Evolutionary conservation across 208 protist species (phyloP).

Genomic region (Acanthamoeba lenticulata): DNA sequence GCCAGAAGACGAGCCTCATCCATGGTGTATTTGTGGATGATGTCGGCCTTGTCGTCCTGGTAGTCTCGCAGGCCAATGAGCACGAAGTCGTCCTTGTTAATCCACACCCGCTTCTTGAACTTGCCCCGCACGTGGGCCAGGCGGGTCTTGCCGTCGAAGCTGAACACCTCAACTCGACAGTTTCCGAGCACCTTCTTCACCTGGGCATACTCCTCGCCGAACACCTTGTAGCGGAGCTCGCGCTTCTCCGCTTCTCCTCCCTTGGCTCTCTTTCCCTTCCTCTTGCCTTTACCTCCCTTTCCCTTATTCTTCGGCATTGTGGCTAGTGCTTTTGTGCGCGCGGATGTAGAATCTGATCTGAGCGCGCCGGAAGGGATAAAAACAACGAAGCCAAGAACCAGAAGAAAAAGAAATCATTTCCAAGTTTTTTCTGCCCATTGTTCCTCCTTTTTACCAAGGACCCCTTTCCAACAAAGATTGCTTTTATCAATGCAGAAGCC

Average conservation of each 20-base stretch:
- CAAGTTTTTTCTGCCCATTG: neutral
- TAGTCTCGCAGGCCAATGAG: conserved; percentile 47
- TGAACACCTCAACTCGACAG: conserved; percentile 5
- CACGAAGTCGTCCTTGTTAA: conserved; percentile 54
- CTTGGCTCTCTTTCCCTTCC: conserved; percentile 45
- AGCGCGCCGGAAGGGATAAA: too few relatives aligned
- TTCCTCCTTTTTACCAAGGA: too few relatives aligned
- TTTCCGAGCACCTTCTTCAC: conserved; percentile 22
- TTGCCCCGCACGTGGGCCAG: conserved; percentile 3
- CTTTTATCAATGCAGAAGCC: too few relatives aligned
- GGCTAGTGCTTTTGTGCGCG: too few relatives aligned
- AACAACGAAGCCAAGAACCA: too few relatives aligned
- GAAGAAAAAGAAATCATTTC: neutral
- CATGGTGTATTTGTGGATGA: conserved; percentile 36
- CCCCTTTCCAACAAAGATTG: too few relatives aligned
- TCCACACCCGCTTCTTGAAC: conserved; percentile 49
- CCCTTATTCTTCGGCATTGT: conserved; percentile 22
- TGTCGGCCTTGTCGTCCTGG: conserved; percentile 55
- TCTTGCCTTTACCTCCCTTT: conserved; percentile 59
- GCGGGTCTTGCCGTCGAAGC: conserved; percentile 28
- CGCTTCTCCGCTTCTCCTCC: conserved; percentile 16
- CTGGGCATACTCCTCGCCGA: conserved; percentile 44
- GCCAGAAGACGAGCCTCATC: neutral
- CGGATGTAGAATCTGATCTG: too few relatives aligned
- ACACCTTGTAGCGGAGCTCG: conserved; percentile 44